These are phyloP conservation scores for Termitomyces bulborhizus DNA, from an alignment of 768 basidiomycete species.

Conservation along the genomic window DNA sequence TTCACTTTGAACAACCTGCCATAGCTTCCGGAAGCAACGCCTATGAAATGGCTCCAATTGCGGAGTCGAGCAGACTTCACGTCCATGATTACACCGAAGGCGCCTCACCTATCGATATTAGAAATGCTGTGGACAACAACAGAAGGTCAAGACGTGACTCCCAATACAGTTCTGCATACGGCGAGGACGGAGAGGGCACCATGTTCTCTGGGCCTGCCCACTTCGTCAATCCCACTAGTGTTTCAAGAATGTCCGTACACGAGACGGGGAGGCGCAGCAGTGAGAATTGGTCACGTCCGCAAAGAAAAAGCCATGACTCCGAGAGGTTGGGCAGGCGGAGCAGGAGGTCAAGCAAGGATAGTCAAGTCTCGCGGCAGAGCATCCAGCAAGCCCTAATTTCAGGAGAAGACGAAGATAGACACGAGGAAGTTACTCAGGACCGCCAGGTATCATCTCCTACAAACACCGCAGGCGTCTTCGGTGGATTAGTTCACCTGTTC, in stretches of 20 bases:
- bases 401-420: conserved; percentile 24
- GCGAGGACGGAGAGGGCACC: conserved; percentile 52
- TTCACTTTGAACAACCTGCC: too few species aligned
- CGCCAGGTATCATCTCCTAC: conserved; percentile 29
- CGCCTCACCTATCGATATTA: conserved; percentile 71
- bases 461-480: conserved; percentile 45
- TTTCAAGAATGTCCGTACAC: conserved; percentile 70
- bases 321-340: conserved; percentile 22
- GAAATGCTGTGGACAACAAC: conserved; percentile 46
- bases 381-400: conserved; percentile 25
- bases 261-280: conserved; percentile 52
- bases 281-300: conserved; percentile 41
- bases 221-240: conserved; percentile 67
- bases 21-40: conserved; percentile 17
- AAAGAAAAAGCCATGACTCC: conserved; percentile 49
- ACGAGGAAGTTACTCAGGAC: conserved; percentile 16
- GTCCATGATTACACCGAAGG: conserved; percentile 80
- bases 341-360: conserved; percentile 42
- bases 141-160: conserved; percentile 62
- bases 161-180: conserved; percentile 51
- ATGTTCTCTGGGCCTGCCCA: conserved; percentile 79
- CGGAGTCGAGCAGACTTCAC: conserved; percentile 24
- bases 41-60: conserved; percentile 37
- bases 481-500: conserved; percentile 65
- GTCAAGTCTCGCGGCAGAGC: conserved; percentile 35